A percentile compares a stretch with the other conserved stretches of the same genome.
phyloP scores from a whole-genome alignment of 140 eudicot species.

The Anethum foeniculum region DNA sequence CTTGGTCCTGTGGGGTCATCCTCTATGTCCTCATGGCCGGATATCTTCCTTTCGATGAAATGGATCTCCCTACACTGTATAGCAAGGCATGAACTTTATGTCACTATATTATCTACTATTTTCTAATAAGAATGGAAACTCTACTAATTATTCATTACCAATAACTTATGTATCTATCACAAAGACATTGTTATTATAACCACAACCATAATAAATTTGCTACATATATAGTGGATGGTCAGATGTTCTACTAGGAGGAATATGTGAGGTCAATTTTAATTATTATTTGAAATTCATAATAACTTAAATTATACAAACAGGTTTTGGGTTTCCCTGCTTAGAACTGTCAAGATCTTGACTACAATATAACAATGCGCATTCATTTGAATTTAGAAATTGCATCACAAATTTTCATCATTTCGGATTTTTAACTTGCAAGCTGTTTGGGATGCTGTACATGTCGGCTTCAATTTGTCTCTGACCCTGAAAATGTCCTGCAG shows the following conservation, averaged over 20 bases:
- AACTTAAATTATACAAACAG: neutral
- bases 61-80: conserved; percentile 88
- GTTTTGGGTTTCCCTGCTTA: neutral
- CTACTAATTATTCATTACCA: neutral
- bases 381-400: neutral
- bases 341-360: neutral
- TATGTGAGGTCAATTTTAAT: neutral
- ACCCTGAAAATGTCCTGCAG: neutral
- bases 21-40: conserved; percentile 94
- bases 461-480: neutral
- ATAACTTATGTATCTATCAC: neutral
- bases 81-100: conserved; percentile 51
- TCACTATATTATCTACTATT: neutral
- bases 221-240: neutral
- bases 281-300: neutral
- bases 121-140: neutral
- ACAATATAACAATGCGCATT: neutral
- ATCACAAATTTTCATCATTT: neutral
- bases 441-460: conserved; percentile 11
- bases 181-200: neutral
- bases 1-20: conserved; percentile 99
- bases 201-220: neutral
- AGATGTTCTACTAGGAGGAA: neutral
- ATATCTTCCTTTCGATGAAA: conserved; percentile 95
- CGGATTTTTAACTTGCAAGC: conserved; percentile 3